These are phyloP conservation scores for Alternaria incomplexa DNA, from an alignment of 2,329 filamentous ascomycete genomes.

Conservation along the genomic window DNA sequence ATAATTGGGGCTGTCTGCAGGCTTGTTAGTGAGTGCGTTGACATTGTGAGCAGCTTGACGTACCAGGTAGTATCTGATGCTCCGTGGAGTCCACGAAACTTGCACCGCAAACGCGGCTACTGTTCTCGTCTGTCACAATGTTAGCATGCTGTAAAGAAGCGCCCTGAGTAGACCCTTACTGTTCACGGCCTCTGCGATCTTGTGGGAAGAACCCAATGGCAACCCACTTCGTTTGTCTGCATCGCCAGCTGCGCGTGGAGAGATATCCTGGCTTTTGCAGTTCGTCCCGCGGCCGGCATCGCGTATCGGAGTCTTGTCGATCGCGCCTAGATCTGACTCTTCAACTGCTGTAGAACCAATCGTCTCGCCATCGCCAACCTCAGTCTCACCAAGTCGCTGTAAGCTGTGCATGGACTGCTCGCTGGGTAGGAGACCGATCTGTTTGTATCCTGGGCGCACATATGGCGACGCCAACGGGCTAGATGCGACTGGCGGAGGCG, in stretches of 20 bases:
- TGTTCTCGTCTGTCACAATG: background rate
- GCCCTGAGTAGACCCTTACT: background rate
- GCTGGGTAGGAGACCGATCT: slow-evolving; percentile 12
- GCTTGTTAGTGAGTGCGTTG: background rate
- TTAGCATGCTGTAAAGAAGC: background rate
- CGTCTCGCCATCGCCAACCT: background rate
- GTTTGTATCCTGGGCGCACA: slow-evolving; percentile 10
- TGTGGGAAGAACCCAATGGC: background rate
- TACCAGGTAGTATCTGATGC: background rate
- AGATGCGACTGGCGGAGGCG: background rate
- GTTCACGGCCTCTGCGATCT: background rate
- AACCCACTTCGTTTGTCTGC: background rate
- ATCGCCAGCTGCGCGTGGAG: background rate
- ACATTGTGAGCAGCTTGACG: background rate
- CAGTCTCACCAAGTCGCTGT: background rate
- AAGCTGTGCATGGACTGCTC: background rate
- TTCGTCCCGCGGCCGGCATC: background rate
- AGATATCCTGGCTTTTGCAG: background rate
- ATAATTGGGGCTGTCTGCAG: background rate
- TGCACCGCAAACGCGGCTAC: background rate
- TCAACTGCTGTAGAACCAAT: background rate
- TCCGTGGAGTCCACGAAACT: background rate
- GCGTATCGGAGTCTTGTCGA: background rate
- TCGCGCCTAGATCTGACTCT: no score
- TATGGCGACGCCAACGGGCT: slow-evolving; percentile 2